Base-by-base conservation (phyloP, 2,329 filamentous ascomycete genomes). In the Chrysosporium queenslandicum region DNA sequence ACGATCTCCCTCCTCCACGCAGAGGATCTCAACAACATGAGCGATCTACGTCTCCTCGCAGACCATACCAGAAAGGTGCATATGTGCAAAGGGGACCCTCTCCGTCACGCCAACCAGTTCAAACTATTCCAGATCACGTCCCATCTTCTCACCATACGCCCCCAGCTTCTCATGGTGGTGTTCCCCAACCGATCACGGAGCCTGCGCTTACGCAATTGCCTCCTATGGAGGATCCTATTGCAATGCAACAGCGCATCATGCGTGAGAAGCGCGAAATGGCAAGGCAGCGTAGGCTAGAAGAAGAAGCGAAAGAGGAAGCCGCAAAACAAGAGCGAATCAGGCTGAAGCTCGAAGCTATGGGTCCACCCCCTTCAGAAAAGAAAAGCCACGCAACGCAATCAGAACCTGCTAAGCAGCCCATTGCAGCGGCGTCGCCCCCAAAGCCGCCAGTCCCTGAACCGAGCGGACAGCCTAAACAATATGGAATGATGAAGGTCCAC, bases 401-500 rank as follows among this genome's bases (percentile, higher is more conserved):
- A 46, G 56, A 61, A 39, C 50, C 55, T 21, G 25, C 12, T 16
- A 52, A 47, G 32, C 42, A 46, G 18, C 45, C 67, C 29, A 60
- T 66, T 41, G 58, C 68, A n/a, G 66, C 71, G 52, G 68, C 71
- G 29, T 76, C 75, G n/a, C 77, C 77, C 30, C 77, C 78, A 1
- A 80, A 81, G 58, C 77, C 77, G 34, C 78, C 77, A 32, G 73
- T 79, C 23, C 77, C 77, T 6, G 74, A 77, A 52, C 74, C 77
- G 12, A 76, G 74, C 51, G 77, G 77, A 29, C 77, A 76, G 56
- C 73, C 78, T 21, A 77, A 77, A 53, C 78, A 80, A 60, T 80
- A 80, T 64, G 78, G 78, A 40, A 75, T 80, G 74, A 80, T 80
- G 74, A 81, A 79, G 63, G 74, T 80, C 8, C 77, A 80, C 61